Conservation (phyloP, 2,329 filamentous ascomycete species). For the Fusarium bactridioides region DNA sequence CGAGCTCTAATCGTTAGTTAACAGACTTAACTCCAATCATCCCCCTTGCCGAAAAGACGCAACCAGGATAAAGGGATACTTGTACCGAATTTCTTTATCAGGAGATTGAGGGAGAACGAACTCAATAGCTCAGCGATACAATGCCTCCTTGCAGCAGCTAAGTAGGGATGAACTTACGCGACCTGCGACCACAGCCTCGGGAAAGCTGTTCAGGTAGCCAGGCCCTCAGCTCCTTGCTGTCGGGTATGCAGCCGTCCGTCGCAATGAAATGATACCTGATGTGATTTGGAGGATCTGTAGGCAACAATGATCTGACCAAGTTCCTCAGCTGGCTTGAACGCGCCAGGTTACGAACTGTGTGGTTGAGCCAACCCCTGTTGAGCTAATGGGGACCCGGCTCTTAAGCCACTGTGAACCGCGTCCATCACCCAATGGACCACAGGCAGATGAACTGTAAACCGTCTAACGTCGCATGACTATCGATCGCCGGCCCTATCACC, state of each 20-base stretch:
- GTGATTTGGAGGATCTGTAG: not conserved
- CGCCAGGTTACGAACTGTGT: not conserved
- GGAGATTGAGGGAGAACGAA: not conserved
- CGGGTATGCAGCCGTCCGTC: slow-evolving; percentile 38
- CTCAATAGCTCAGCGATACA: slow-evolving; percentile 3
- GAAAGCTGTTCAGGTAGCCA: slow-evolving; percentile 2
- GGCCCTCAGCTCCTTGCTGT: slow-evolving; percentile 20
- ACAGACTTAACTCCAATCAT: not conserved
- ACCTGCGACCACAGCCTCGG: slow-evolving; percentile 31
- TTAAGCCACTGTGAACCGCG: slow-evolving; percentile 11
- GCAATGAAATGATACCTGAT: slow-evolving; percentile 2
- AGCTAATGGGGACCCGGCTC: not conserved
- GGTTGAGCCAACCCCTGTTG: slow-evolving; percentile 14
- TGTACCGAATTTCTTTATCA: not conserved
- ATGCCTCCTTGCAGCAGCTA: slow-evolving; percentile 22
- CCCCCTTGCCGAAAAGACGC: not conserved
- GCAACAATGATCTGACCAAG: slow-evolving; percentile 12
- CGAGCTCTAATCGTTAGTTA: not conserved
- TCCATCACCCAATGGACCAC: slow-evolving; percentile 19
- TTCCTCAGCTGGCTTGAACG: slow-evolving; percentile 3
- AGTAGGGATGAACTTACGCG: slow-evolving; percentile 29
- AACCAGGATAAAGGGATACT: not conserved
- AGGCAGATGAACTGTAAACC: slow-evolving; percentile 4
- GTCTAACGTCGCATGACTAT: slow-evolving; percentile 1
- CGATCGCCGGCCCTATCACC: not conserved